Evolutionary conservation across 2,329 filamentous ascomycete species (phyloP).

Genomic region (Apiospora aurea): DNA sequence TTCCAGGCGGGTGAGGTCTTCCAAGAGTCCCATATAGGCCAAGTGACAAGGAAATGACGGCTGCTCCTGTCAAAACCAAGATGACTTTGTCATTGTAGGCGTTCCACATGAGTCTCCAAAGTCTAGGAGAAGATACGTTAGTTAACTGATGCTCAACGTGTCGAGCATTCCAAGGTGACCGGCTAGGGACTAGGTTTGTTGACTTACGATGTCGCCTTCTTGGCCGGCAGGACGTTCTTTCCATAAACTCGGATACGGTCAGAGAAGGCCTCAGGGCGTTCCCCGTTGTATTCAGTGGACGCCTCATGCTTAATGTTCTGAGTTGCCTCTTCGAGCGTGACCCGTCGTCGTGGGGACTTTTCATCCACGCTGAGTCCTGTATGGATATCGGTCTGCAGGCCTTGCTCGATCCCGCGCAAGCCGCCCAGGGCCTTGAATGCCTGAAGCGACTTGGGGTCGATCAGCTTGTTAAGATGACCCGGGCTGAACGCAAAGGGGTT

Average conservation of each 20-base stretch:
- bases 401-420: conserved; percentile 71
- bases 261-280: conserved; percentile 38
- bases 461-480: conserved; percentile 75
- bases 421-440: conserved; percentile 78
- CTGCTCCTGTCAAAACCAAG: conserved; percentile 72
- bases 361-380: conserved; percentile 76
- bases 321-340: conserved; percentile 43
- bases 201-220: conserved; percentile 58
- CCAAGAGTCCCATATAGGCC: conserved; percentile 73
- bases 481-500: conserved; percentile 79
- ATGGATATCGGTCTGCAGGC: conserved; percentile 68
- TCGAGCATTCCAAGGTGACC: not conserved
- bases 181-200: not conserved
- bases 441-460: conserved; percentile 76
- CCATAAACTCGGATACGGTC: conserved; percentile 68
- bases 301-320: conserved; percentile 34
- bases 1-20: conserved; percentile 41
- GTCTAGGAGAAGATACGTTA: conserved; percentile 29
- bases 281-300: conserved; percentile 29
- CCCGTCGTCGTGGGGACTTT: conserved; percentile 42
- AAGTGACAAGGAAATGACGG: conserved; percentile 71
- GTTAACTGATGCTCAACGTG: not conserved
- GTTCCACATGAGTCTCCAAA: conserved; percentile 69
- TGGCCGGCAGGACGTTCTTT: conserved; percentile 65
- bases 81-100: conserved; percentile 79